Evolutionary conservation across 163 green algal species (phyloP), one percentile per base, ranked within the genome.

Genomic region (Chloromonas sp.): DNA sequence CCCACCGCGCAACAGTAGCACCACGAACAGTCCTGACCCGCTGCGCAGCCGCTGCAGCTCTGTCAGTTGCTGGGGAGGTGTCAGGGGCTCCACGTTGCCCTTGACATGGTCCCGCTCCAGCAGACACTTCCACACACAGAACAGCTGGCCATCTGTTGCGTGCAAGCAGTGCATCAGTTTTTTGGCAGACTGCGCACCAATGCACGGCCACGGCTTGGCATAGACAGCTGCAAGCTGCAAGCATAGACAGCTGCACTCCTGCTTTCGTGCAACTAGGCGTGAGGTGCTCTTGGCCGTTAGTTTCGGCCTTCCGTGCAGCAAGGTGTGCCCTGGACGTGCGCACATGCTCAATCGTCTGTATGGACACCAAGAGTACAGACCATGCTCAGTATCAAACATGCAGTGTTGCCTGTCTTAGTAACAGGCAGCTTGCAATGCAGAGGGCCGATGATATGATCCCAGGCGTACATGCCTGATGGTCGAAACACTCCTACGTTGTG

Each of bases 1-100:
- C 0, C 96, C 96, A 1, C 96, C 96, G 0, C 91, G 82, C 62
- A 93, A 89, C 87, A 99, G 87, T 11, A 98, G 78, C 15, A 98
- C 88, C 70, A 89, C 90, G 94, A 95, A 98, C 13, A 85, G 84
- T 3, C 89, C 86, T 2, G 74, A 82, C 3, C 3, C 13, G 1
- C 58, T 11, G 1, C 88, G 90, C 70, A 94, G 84, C 71, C 76
- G 61, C 60, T 81, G 83, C 84, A 95, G 87, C 85, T 87, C 85
- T 59, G 58, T 36, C 70, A 92, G 84, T 80, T 89, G 88, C 77
- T 90, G 80, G 15, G 62, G 83, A 11, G 13, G 77, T 14, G 61
- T 62, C 15, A 78, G 36, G 58, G 84, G 87, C 66, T 59, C 61
- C 66, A 15, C 60, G 80, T 61, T 74, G 3, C 84, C 78, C 60